Percentiles rank a stretch among this genome's conserved stretches.
Conservation (phyloP, 768 basidiomycete genomes). For the Collybia mongolica region DNA sequence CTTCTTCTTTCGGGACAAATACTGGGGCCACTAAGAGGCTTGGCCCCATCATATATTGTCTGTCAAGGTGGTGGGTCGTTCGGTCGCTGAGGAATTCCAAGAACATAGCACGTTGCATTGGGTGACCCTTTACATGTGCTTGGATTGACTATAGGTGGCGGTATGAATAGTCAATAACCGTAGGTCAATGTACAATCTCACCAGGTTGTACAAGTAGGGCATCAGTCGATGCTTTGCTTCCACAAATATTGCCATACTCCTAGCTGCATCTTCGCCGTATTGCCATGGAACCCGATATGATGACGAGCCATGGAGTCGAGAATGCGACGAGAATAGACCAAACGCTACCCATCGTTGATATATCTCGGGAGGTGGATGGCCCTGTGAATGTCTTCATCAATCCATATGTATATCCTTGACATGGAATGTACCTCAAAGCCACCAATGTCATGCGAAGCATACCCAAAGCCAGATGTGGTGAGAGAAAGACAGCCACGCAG, state of each 20-base stretch:
- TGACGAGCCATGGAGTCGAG: constrained; percentile 68
- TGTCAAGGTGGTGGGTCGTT: constrained; percentile 58
- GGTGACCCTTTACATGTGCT: constrained; percentile 50
- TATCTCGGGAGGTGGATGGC: constrained; percentile 64
- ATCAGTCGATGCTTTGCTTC: constrained; percentile 68
- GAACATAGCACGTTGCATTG: constrained; percentile 66
- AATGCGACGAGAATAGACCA: constrained; percentile 75
- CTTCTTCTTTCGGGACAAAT: constrained; percentile 51
- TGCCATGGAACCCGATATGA: constrained; percentile 81
- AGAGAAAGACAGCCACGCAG: constrained; percentile 66
- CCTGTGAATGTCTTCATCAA: constrained; percentile 29
- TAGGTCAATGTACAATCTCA: constrained; percentile 19
- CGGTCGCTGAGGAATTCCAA: constrained; percentile 59
- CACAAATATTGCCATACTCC: constrained; percentile 59
- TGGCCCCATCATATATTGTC: constrained; percentile 60
- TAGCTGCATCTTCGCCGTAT: constrained; percentile 69
- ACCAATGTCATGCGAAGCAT: constrained; percentile 74
- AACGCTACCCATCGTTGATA: constrained; percentile 79
- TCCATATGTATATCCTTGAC: background rate
- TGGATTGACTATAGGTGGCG: constrained; percentile 41
- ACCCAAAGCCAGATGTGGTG: constrained; percentile 68
- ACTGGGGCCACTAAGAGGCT: constrained; percentile 63
- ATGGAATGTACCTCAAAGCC: constrained; percentile 58
- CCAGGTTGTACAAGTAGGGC: constrained; percentile 67
- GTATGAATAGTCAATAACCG: background rate